Evolutionary conservation across 2,329 filamentous ascomycete genomes (phyloP).

Genomic region (Annulohypoxylon truncatum): DNA sequence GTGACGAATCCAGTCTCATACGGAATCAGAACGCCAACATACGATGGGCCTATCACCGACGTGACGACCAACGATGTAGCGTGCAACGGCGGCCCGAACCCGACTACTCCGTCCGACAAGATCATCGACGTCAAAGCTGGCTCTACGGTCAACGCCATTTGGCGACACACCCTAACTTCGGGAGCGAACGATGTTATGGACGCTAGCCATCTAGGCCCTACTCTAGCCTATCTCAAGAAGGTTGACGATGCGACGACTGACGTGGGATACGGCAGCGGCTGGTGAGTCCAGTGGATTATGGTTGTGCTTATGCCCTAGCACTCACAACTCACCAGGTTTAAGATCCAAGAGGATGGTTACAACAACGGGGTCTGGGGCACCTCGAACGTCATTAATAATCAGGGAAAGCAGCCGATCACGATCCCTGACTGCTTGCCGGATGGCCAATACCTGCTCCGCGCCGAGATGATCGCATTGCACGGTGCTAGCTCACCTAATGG

Average conservation of each 20-base stretch:
- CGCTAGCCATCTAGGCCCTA: constrained; percentile 64
- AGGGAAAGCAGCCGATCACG: constrained; percentile 60
- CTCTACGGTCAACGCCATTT: constrained; percentile 62
- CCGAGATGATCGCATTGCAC: constrained; percentile 70
- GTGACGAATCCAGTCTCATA: constrained; percentile 60
- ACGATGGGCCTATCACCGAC: constrained; percentile 67
- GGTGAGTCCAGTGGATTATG: constrained; percentile 45
- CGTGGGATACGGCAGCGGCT: constrained; percentile 56
- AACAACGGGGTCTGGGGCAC: constrained; percentile 45
- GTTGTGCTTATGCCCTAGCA: not conserved
- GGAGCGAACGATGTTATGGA: constrained; percentile 66
- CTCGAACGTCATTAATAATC: constrained; percentile 60
- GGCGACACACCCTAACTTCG: constrained; percentile 65
- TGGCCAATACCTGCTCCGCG: constrained; percentile 69
- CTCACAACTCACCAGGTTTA: constrained; percentile 47
- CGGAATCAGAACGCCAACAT: constrained; percentile 64
- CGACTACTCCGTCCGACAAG: constrained; percentile 60
- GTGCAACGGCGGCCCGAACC: constrained; percentile 69
- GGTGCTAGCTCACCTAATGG: constrained; percentile 56
- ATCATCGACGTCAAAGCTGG: constrained; percentile 66
- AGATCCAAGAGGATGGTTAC: constrained; percentile 49
- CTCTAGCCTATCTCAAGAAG: constrained; percentile 67
- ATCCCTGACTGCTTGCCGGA: constrained; percentile 65
- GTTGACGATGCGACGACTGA: constrained; percentile 60
- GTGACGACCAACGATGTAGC: constrained; percentile 67